Percentiles rank a stretch among this genome's conserved stretches.
phyloP scores from a whole-genome alignment of 352 stramenopile species.

The Globisporangium perplexum region DNA sequence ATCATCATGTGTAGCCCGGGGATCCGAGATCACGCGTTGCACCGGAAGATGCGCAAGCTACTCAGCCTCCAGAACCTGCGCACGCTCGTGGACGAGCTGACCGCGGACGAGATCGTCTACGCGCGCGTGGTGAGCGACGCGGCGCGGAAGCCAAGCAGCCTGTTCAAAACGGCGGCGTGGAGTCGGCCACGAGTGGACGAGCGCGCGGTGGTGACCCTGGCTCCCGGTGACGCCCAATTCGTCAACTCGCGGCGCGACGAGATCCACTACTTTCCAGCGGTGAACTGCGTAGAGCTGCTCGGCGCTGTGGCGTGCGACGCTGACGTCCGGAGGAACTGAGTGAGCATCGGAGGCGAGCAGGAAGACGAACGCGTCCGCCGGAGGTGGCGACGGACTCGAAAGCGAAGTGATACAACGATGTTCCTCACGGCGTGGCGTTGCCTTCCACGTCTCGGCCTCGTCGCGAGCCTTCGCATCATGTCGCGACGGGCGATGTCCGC shows the following conservation, averaged over 20 bases:
- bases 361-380: too few species aligned
- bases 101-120: slow-evolving; percentile 58
- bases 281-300: slow-evolving; percentile 77
- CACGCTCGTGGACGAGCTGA: slow-evolving; percentile 58
- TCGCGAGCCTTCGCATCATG: not conserved
- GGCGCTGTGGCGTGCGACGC: slow-evolving; percentile 51
- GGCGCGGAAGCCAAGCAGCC: slow-evolving; percentile 10
- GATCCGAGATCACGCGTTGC: slow-evolving; percentile 48
- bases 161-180: slow-evolving; percentile 22
- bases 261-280: slow-evolving; percentile 68
- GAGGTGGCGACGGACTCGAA: not conserved
- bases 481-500: slow-evolving; percentile 13
- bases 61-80: slow-evolving; percentile 69
- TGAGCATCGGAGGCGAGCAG: not conserved
- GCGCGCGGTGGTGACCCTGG: slow-evolving; percentile 16
- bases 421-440: not conserved
- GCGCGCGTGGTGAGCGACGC: slow-evolving; percentile 26
- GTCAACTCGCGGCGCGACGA: slow-evolving; percentile 41
- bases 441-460: too few species aligned
- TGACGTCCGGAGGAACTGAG: slow-evolving; percentile 18
- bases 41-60: slow-evolving; percentile 68
- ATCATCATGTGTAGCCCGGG: slow-evolving; percentile 72
- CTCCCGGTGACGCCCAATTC: slow-evolving; percentile 37
- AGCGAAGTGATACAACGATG: not conserved
- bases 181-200: slow-evolving; percentile 8